Percentiles rank a stretch among this genome's conserved stretches.
phyloP scores from a whole-genome alignment of 768 basidiomycete species.

The Agrocybe pediades region DNA sequence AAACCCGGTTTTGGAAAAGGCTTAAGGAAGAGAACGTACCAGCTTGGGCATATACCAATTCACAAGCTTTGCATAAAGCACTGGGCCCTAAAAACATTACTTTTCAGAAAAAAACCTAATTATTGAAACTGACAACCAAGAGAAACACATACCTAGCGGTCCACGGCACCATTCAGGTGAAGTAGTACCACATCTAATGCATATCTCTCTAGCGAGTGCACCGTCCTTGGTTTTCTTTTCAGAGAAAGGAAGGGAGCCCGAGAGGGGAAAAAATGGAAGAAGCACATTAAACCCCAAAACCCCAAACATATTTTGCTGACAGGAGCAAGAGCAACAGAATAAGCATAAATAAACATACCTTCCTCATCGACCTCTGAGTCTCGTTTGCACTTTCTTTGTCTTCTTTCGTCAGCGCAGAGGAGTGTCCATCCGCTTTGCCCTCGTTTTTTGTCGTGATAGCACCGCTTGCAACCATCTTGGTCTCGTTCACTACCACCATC shows the following conservation, averaged over 20 bases:
- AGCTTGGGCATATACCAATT: constrained; percentile 13
- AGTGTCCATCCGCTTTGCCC: constrained; percentile 1
- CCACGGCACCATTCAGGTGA: constrained; percentile 88
- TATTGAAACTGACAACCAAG: background rate
- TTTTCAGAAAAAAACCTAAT: background rate
- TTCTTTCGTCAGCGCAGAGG: background rate
- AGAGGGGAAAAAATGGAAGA: background rate
- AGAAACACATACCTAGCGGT: constrained; percentile 60
- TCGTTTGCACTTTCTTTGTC: constrained; percentile 7
- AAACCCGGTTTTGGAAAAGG: background rate
- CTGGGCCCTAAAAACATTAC: constrained; percentile 6
- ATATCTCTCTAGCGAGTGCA: constrained; percentile 66
- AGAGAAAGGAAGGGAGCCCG: background rate
- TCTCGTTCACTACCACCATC: constrained; percentile 14
- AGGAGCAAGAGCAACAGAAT: too few species aligned
- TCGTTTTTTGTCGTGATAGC: background rate
- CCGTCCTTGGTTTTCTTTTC: constrained; percentile 44
- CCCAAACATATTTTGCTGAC: too few species aligned
- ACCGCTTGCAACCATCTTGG: background rate
- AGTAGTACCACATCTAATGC: constrained; percentile 80
- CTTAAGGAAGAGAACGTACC: background rate
- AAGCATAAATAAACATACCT: constrained; percentile 14
- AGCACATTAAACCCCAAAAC: background rate
- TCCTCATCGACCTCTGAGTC: constrained; percentile 12
- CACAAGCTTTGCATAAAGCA: constrained; percentile 13